Conservation (phyloP, 495 filamentous ascomycete species). For the Annulohypoxylon maeteangense region DNA sequence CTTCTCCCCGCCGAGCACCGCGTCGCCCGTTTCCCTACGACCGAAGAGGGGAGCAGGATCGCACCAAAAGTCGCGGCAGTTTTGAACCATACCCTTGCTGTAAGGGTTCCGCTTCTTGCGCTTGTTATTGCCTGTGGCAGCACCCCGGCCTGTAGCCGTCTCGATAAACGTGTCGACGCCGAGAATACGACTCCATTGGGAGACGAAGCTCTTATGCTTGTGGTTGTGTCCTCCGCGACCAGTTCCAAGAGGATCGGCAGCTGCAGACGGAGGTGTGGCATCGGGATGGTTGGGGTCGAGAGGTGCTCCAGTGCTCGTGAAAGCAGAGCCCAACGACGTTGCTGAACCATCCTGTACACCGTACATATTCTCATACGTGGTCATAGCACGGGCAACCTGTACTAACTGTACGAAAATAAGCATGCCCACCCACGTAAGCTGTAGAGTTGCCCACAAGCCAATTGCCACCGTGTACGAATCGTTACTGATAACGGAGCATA, state of each 20-base stretch:
- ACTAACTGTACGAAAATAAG: conserved; percentile 90
- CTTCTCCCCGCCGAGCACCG: conserved; percentile 77
- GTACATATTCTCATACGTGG: conserved; percentile 94
- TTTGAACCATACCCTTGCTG: conserved; percentile 79
- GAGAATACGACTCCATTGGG: conserved; percentile 83
- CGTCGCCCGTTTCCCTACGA: conserved; percentile 74
- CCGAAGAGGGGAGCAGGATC: conserved; percentile 87
- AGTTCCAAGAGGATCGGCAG: conserved; percentile 54
- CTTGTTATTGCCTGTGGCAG: conserved; percentile 58
- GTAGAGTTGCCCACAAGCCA: conserved; percentile 78
- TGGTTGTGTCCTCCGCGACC: conserved; percentile 59
- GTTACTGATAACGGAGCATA: conserved; percentile 78
- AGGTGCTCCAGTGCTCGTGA: conserved; percentile 81
- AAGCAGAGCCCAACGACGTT: conserved; percentile 77
- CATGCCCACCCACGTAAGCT: conserved; percentile 96
- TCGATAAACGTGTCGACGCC: conserved; percentile 93
- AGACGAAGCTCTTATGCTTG: conserved; percentile 70
- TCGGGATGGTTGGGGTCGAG: conserved; percentile 60
- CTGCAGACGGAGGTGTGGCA: conserved; percentile 52
- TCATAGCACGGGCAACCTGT: conserved; percentile 89
- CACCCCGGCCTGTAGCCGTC: conserved; percentile 71
- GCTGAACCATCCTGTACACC: conserved; percentile 68
- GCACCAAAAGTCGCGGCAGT: conserved; percentile 97
- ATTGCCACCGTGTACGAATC: conserved; percentile 87
- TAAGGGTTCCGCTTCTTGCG: conserved; percentile 79